Evolutionary conservation across 1,139 yeast genomes (phyloP).

Genomic region (Yamadazyma epiphylla): DNA sequence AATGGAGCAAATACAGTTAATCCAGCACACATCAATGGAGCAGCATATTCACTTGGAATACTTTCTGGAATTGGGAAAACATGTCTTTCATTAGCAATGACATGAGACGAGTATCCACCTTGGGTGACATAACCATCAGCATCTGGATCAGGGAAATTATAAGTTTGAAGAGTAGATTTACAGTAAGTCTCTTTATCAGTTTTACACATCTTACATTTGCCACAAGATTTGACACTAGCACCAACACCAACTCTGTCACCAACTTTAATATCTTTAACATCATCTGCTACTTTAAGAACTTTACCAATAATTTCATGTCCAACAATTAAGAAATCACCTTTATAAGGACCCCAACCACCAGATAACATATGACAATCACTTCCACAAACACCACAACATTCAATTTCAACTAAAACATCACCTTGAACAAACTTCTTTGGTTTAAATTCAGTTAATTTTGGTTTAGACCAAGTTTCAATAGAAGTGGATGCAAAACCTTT

Average conservation of each 20-base stretch:
- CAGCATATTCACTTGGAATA: slow-evolving; percentile 44
- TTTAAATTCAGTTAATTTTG: slow-evolving; percentile 34
- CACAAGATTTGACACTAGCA: slow-evolving; percentile 49
- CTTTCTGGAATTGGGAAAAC: slow-evolving; percentile 57
- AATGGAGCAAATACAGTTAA: slow-evolving; percentile 60
- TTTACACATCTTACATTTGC: slow-evolving; percentile 44
- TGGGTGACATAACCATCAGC: slow-evolving; percentile 39
- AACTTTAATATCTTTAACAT: slow-evolving; percentile 42
- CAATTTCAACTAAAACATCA: slow-evolving; percentile 44
- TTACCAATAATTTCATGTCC: slow-evolving; percentile 56
- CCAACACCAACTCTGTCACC: slow-evolving; percentile 68
- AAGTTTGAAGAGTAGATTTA: slow-evolving; percentile 37
- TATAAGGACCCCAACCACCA: slow-evolving; percentile 45
- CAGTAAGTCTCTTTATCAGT: slow-evolving; percentile 51
- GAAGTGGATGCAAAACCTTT: slow-evolving; percentile 35
- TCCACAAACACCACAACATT: slow-evolving; percentile 62
- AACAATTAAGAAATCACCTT: slow-evolving; percentile 29
- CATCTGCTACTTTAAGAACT: slow-evolving; percentile 43
- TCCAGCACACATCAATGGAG: slow-evolving; percentile 69
- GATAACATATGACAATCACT: slow-evolving; percentile 48
- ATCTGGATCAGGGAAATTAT: slow-evolving; percentile 33
- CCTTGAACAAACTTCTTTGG: slow-evolving; percentile 32
- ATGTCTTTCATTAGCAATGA: slow-evolving; percentile 50
- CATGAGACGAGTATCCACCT: slow-evolving; percentile 62
- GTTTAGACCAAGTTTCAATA: slow-evolving; percentile 36